Evolutionary conservation across 352 stramenopile species (phyloP), one percentile per base, ranked within the genome.

Genomic region (Blastocystis sp.): DNA sequence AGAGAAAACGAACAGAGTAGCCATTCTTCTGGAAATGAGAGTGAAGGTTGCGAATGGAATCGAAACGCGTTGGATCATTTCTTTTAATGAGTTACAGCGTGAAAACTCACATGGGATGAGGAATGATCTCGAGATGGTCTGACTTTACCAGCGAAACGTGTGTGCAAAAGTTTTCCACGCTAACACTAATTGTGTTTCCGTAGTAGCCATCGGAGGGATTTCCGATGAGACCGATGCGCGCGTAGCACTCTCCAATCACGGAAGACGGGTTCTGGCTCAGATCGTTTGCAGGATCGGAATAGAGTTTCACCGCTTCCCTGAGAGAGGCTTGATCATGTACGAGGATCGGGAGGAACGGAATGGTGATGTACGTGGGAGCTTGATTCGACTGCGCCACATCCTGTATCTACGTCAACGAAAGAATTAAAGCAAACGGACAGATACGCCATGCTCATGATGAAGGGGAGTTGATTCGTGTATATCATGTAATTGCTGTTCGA

Each of bases 161-260:
- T 38, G 63, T 73, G 38, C 36, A 84, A 57, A 89, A 90, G 64
- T 90, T 90, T 16, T 67, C 63, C 4, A 91, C 78, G 3, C 87
- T 88, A 38, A 90, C 79, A 27, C 85, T 79, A n/a, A 90, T 53
- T 18, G 88, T 90, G 38, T 89, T 88, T 16, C 89, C 89, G 56
- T 87, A 76, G 72, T 89, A 91, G 0, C 88, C 88, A 78, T 91
- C 89, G 2, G 84, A 88, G 18, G 89, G 89, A 73, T 91, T 91
- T n/a, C 89, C 89, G 40, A 90, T 81, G 11, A 91, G 46, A 29
- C 89, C 89, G 27, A 90, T 85, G 16, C 89, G 67, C n/a, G 78
- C 86, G 65, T 87, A 63, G 51, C 49, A 86, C 3, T 32, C 65
- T 9, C n/a, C 81, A 1, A 6, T 86, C 27, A 86, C 36, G 24